A percentile compares a stretch with the other conserved stretches of the same genome.
These are phyloP conservation scores for Apiospora marii DNA, from an alignment of 2,329 filamentous ascomycete genomes.

Conservation along the genomic window DNA sequence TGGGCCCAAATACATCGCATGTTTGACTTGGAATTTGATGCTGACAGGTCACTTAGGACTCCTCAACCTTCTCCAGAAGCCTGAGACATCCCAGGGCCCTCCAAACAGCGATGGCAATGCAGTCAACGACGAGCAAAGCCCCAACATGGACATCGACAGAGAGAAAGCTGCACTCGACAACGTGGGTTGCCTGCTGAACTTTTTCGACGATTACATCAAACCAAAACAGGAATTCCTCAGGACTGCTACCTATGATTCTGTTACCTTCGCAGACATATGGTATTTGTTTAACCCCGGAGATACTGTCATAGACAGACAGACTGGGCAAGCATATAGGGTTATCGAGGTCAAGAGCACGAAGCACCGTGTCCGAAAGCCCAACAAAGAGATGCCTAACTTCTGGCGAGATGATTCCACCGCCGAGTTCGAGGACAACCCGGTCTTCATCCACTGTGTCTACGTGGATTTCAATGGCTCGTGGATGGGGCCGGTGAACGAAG, in stretches of 20 bases:
- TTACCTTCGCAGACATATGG: conserved; percentile 1
- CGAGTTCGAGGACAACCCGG: not conserved
- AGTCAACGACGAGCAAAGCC: not conserved
- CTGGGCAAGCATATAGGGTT: not conserved
- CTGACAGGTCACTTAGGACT: not conserved
- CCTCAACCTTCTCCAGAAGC: not conserved
- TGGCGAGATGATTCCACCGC: not conserved
- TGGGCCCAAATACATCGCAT: not conserved
- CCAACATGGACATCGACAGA: not conserved
- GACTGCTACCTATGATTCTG: not conserved
- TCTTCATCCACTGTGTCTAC: not conserved
- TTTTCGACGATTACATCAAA: not conserved
- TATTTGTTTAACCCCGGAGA: not conserved
- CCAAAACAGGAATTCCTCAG: not conserved
- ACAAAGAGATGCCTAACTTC: not conserved
- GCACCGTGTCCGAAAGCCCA: not conserved
- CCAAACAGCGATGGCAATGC: too few relatives aligned
- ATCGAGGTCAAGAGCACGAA: not conserved
- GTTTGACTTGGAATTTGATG: not conserved
- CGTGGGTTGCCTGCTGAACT: not conserved
- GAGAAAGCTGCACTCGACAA: not conserved
- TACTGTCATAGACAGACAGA: not conserved
- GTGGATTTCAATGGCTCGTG: not conserved
- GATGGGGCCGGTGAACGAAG: not conserved
- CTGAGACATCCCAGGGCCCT: not conserved